These are phyloP conservation scores for Cubamyces sp. DNA, from an alignment of 768 basidiomycete genomes.

Conservation along the genomic window DNA sequence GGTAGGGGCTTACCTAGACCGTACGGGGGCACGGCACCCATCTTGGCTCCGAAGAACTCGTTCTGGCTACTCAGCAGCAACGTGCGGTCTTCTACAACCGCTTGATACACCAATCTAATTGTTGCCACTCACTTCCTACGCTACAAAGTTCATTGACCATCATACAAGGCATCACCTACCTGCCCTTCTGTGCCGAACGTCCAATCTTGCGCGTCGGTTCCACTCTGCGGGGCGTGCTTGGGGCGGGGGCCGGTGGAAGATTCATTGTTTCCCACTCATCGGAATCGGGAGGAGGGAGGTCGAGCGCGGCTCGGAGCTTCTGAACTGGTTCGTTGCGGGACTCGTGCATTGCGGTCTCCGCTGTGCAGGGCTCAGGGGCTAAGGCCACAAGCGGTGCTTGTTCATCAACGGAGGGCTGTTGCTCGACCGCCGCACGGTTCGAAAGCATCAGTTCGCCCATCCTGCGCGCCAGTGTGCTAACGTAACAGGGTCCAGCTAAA, in stretches of 20 bases:
- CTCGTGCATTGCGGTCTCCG: not conserved
- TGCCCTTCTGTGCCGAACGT: not conserved
- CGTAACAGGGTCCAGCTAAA: not conserved
- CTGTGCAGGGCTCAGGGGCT: not conserved
- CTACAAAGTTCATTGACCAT: no score
- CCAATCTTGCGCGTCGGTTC: constrained; percentile 1
- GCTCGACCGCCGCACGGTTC: not conserved
- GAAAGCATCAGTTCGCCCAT: not conserved
- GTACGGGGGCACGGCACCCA: no score
- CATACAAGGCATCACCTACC: not conserved
- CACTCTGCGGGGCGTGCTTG: not conserved
- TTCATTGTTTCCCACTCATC: constrained; percentile 40
- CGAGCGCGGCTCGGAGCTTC: constrained; percentile 19
- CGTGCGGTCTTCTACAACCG: no score
- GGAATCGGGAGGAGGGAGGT: constrained; percentile 44
- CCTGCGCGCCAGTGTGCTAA: constrained; percentile 17
- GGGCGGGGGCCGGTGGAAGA: constrained; percentile 31
- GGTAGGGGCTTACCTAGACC: no score
- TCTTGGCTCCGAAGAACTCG: no score
- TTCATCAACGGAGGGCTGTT: no score
- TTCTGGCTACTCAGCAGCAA: no score
- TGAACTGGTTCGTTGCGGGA: not conserved
- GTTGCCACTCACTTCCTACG: no score
- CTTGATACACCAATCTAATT: no score
- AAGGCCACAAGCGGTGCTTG: not conserved